Percentiles rank a stretch among this genome's conserved stretches.
Conservation (phyloP, 495 filamentous ascomycete species). For the Talaromyces thailandensis region DNA sequence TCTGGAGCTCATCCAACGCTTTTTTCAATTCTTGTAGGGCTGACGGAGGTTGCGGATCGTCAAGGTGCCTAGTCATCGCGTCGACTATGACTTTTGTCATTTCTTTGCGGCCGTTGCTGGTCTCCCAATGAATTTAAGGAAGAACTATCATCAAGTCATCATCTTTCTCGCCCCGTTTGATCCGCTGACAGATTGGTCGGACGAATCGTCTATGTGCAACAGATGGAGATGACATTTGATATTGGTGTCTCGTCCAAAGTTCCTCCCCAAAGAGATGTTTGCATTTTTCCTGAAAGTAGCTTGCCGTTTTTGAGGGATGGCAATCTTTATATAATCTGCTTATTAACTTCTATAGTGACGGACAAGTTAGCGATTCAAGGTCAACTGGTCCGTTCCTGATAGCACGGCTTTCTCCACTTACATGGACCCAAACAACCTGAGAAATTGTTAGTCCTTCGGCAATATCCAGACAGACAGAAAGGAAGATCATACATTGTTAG, state of each 20-base stretch:
- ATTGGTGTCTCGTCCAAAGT: constrained; percentile 2
- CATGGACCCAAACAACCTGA: background rate
- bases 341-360: background rate
- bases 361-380: background rate
- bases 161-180: background rate
- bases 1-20: background rate
- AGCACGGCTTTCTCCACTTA: background rate
- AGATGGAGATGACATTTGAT: constrained; percentile 1
- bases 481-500: background rate
- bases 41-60: background rate
- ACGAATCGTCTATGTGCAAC: constrained; percentile 4
- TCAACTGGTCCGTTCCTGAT: background rate
- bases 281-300: constrained; percentile 3
- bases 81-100: constrained; percentile 1
- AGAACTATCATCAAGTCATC: constrained; percentile 3
- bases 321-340: background rate
- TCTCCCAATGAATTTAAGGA: constrained; percentile 2
- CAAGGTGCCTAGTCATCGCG: background rate
- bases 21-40: background rate
- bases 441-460: background rate
- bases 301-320: background rate
- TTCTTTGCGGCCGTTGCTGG: background rate
- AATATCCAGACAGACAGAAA: background rate
- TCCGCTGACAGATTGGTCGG: constrained; percentile 1
- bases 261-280: constrained; percentile 3